These are phyloP conservation scores for Coniochaeta sp. DNA, from an alignment of 2,329 filamentous ascomycete genomes.

Conservation along the genomic window DNA sequence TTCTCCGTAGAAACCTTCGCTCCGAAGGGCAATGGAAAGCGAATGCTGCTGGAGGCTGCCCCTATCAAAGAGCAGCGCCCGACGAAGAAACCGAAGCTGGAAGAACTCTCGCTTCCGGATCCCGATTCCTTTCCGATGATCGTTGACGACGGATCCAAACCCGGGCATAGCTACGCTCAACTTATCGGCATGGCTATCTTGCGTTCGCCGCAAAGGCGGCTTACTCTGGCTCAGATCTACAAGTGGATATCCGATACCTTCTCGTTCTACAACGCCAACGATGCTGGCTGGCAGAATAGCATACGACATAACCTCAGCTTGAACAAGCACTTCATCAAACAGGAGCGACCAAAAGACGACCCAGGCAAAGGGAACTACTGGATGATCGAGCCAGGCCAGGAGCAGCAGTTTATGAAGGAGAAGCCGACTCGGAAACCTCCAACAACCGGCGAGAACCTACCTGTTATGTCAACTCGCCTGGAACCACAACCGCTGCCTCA, in stretches of 20 bases:
- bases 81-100: conserved; percentile 61
- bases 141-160: conserved; percentile 81
- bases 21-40: conserved; percentile 47
- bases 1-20: conserved; percentile 46
- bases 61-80: conserved; percentile 62
- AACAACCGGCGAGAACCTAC: conserved; percentile 49
- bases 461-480: conserved; percentile 49
- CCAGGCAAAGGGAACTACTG: conserved; percentile 98
- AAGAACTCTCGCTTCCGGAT: conserved; percentile 53
- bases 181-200: conserved; percentile 97
- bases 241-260: conserved; percentile 98
- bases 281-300: conserved; percentile 97
- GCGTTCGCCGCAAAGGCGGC: conserved; percentile 70
- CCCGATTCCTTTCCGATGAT: conserved; percentile 75
- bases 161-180: conserved; percentile 86
- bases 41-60: conserved; percentile 64
- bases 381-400: conserved; percentile 85
- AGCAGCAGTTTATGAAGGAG: conserved; percentile 83
- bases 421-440: conserved; percentile 60
- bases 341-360: conserved; percentile 92
- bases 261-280: conserved; percentile 75
- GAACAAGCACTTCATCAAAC: conserved; percentile 94
- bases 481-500: conserved; percentile 31
- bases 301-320: conserved; percentile 96
- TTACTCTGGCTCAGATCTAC: conserved; percentile 94